Evolutionary conservation across 805 yeast species (phyloP), one percentile per base, ranked within the genome.

Genomic region (Ogataea neopini): DNA sequence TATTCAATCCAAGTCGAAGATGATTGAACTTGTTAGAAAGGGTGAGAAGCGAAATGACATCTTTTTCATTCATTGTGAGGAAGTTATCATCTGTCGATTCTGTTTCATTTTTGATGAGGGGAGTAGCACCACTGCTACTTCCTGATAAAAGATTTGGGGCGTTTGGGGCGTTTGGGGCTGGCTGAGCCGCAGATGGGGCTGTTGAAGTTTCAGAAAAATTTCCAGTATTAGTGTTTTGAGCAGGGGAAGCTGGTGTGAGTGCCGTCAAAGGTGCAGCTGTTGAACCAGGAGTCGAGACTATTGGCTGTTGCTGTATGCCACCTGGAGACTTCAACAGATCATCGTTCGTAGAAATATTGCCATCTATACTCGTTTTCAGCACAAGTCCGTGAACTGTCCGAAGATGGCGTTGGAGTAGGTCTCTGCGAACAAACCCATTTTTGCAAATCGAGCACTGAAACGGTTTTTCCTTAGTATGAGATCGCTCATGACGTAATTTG

Each of bases 381-480:
- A 64, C 58, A 42, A 68, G 54, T 19, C 67, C 74, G 64, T 87
- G 96, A 11, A 87, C 94, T 0, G 95, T 88, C 38, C 92, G 69
- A 49, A 84, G 77, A 63, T 87, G 96, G 32, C 96, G 70, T 57
- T 86, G 88, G 14, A 88, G 70, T 39, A 87, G 68, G 60, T 87
- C 96, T 56, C 94, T 70, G 50, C 96, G 70, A 1, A 87, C 96
- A 69, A 87, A 87, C 2, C 85, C 79, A 41, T 84, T 77, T 8
- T 81, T 74, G 61, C 95, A 87, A 43, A 80, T 74, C 29, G 77
- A 71, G 58, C 96, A 87, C 49, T 80, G 81, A 67, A 84, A 87
- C 0, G 95, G 95, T 52, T 88, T 81, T 58, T 83, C 88, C 58
- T 85, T 85, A 11, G 90, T 85, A 61, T 86, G 94, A 1, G 89